Base-by-base conservation (phyloP, 1,284 basidiomycete genomes). In the Malassezia caprae region DNA sequence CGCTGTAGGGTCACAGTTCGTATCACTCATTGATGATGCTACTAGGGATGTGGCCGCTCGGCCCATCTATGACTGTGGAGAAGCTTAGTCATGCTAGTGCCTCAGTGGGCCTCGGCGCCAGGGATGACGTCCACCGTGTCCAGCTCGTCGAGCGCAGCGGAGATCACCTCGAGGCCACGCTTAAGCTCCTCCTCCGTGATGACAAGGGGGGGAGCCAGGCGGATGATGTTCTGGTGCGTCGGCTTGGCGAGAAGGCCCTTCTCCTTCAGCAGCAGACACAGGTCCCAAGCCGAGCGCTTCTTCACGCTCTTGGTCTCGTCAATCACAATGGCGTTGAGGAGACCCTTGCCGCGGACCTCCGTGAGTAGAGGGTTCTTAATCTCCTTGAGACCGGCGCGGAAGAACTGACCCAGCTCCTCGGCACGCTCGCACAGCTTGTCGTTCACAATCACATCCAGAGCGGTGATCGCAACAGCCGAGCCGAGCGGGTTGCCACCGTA, bases 221-320 rank as follows among this genome's bases (percentile, higher is more conserved):
- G 87, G 64, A 98, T 89, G 85, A 89, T 89, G 76, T 96, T 93
- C 43, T 84, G 82, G 72, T 96, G 93, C 0, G 93, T 98, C 13
- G 93, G 91, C 79, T 98, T 98, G 48, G 90, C 90, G 61, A 94
- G 78, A 53, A 94, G 80, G 8, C 91, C 90, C 53, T 87, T 82
- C 67, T 82, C 84, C 83, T 93, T 94, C 76, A 98, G 78, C 63
- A 96, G 76, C 69, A 96, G 76, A 77, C 94, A 98, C 48, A 98
- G 80, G 75, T 98, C 88, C 94, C 93, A 96, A 6, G 93, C 93
- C 2, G 86, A 84, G 56, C 90, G 80, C 15, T 87, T 84, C 56
- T 68, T 71, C 73, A 82, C 86, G 65, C 84, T 87, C 78, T 83
- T 82, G 57, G 76, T 76, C 78, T 94, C 88, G 72, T 96, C 86